Percentiles rank a stretch among this genome's conserved stretches.
Conservation (phyloP, 768 basidiomycete species). For the Termitomyces sp. region DNA sequence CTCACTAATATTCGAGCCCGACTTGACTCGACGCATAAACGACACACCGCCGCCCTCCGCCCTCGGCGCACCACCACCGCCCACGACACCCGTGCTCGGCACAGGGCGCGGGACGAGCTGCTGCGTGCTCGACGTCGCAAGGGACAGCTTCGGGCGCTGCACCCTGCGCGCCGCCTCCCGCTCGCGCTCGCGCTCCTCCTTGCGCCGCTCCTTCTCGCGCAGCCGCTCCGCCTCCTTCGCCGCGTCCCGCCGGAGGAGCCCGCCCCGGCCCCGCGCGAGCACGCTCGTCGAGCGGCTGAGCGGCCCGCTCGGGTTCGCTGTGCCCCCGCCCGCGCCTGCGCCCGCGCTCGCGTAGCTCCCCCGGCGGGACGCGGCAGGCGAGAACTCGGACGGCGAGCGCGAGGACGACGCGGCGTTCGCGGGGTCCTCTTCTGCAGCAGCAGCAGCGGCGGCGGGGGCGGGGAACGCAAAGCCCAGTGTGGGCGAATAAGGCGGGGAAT, state of each 20-base stretch:
- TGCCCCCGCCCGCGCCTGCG: too few relatives aligned
- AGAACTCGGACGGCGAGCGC: neutral
- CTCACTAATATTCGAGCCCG: slow-evolving; percentile 25
- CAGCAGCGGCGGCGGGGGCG: too few relatives aligned
- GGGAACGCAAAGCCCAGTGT: neutral
- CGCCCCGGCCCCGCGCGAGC: slow-evolving; percentile 10
- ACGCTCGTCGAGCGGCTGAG: slow-evolving; percentile 17
- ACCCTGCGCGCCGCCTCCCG: slow-evolving; percentile 10
- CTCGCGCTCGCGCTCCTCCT: slow-evolving; percentile 17
- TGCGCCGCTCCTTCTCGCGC: slow-evolving; percentile 15
- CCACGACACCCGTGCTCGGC: too few relatives aligned
- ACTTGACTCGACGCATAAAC: slow-evolving; percentile 26
- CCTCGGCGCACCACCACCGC: too few relatives aligned
- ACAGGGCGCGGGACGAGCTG: too few relatives aligned
- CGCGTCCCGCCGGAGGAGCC: slow-evolving; percentile 11
- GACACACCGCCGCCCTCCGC: too few relatives aligned
- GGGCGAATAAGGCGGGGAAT: slow-evolving; percentile 9
- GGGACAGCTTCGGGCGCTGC: too few relatives aligned
- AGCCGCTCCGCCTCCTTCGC: slow-evolving; percentile 10
- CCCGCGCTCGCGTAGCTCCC: slow-evolving; percentile 12
- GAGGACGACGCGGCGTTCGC: neutral
- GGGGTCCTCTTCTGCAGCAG: neutral
- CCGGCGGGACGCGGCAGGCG: slow-evolving; percentile 11
- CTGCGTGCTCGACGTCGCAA: too few relatives aligned
- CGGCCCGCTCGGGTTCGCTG: neutral